Evolutionary conservation across 2,329 filamentous ascomycete genomes (phyloP), one percentile per base, ranked within the genome.

Genomic region (Fusarium odoratissimum): DNA sequence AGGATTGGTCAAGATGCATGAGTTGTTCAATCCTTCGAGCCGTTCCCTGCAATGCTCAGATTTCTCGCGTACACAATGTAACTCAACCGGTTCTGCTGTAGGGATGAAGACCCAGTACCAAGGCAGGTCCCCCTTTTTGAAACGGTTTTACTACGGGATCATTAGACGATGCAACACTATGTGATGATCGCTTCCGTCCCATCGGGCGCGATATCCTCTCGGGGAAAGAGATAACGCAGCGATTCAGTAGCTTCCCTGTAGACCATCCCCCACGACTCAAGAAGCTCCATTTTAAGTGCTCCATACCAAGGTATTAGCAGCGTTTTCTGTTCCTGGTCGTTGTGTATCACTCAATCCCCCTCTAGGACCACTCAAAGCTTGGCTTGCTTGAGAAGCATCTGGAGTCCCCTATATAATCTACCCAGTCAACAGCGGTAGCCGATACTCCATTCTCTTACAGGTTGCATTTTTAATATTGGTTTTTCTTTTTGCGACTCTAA

Each of bases 371-470:
- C 40, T 37, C 14, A 23, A 28, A 10, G 21, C n/a, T 57, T 45
- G 30, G 33, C 55, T 46, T 37, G 5, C 28, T 23, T 16, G 23
- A 16, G 30, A 42, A 33, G 17, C 23, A 17, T 21, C 19, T 19
- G 3, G 35, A 16, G 9, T 42, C 30, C 5, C 23, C 42, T 71
- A 75, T 70, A 74, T 69, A 72, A 56, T 48, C 44, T 33, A 45
- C 16, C 19, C 31, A 60, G 45, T 60, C 25, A 45, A 30, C 49
- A 57, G 4, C 16, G 2, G 21, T 12, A 25, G 37, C n/a, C 13
- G 5, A 25, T 25, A 13, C 44, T 51, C 54, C 28, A 46, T 28
- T 48, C 17, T 52, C 30, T 31, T 51, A 9, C 19, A 52, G 21
- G 59, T 31, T 41, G 17, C 19, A 41, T 52, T 38, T n/a, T n/a